These are phyloP conservation scores for Kitagawia praeruptora DNA, from an alignment of 129 eudicot species.

Conservation along the genomic window DNA sequence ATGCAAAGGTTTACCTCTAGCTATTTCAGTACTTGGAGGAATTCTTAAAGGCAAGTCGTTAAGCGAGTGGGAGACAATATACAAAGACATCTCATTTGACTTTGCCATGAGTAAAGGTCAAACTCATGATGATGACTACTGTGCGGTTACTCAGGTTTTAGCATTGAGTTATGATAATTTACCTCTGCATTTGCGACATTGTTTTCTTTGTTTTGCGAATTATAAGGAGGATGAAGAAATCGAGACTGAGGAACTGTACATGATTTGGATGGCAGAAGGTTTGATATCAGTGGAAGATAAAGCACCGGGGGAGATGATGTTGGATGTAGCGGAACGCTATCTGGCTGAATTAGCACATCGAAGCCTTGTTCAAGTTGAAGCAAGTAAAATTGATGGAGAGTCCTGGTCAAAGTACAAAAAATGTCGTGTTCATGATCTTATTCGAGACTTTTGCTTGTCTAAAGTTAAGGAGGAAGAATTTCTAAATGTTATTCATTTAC, in stretches of 20 bases:
- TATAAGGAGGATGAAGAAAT: not conserved
- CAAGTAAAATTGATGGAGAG: not conserved
- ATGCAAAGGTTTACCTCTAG: not conserved
- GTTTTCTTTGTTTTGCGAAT: slow-evolving; percentile 1
- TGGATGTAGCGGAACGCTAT: slow-evolving; percentile 7
- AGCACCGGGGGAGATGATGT: not conserved
- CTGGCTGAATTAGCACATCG: not conserved
- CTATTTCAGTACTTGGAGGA: not conserved
- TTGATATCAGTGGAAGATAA: not conserved
- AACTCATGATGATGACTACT: not conserved
- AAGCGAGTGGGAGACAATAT: not conserved
- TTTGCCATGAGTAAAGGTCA: not conserved
- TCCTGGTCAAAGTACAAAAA: not conserved
- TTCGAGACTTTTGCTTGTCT: slow-evolving; percentile 3
- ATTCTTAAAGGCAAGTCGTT: not conserved
- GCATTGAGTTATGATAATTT: not conserved
- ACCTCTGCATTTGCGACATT: not conserved
- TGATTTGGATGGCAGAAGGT: slow-evolving; percentile 1
- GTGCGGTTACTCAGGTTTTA: not conserved
- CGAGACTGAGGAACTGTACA: not conserved
- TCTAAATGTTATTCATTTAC: not conserved
- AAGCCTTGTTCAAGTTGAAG: slow-evolving; percentile 6
- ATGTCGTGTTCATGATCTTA: not conserved
- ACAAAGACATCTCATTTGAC: not conserved
- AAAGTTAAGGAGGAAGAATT: not conserved